Base-by-base conservation (phyloP, 2,329 filamentous ascomycete species). In the Blumeria graminis region DNA sequence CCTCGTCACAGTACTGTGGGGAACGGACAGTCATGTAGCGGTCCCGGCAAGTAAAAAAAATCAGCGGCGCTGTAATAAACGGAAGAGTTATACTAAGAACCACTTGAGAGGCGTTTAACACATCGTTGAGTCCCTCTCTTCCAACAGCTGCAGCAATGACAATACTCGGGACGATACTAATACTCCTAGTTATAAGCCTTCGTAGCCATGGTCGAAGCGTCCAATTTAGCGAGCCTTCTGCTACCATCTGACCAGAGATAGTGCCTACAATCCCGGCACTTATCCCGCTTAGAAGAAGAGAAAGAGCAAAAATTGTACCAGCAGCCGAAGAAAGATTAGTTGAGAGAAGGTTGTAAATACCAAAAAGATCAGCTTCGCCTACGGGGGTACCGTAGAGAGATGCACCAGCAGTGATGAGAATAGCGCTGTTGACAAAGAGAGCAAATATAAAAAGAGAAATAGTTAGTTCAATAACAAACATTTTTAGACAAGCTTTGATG, bases 241-340 rank as follows among this genome's bases (percentile, higher is more conserved):
- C 82, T 22, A 94, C 82, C 81, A 94, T 92, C 67, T 94, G 87
- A 0, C 87, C 87, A 0, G 87, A 78, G 62, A 94, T 92, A 1
- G 88, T 94, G 70, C 87, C 93, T 1, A 93, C 82, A 38, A 94
- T 86, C 6, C 87, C 87, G 0, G 87, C 87, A 0, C 81, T 86
- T 11, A 86, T 76, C 8, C 87, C 87, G 0, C 83, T 89, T 0
- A 93, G 76, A 0, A 94, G 75, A 0, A 94, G 71, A 0, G 87
- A 86, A 1, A 93, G 72, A 0, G 86, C 86, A 60, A 94, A 94
- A n/a, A 94, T 72, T 2, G 84, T 85, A 1, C 86, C 88, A 0
- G 86, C 88, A 0, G 77, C 83, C 0, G 81, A 80, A 0, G 83
- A 80, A 55, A 94, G 78, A 56, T 78, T 82, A 0, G 68, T 63